Percentiles rank a stretch among this genome's conserved stretches.
phyloP scores from a whole-genome alignment of 306 rosid species.

The Gynostemma pentaphyllum region DNA sequence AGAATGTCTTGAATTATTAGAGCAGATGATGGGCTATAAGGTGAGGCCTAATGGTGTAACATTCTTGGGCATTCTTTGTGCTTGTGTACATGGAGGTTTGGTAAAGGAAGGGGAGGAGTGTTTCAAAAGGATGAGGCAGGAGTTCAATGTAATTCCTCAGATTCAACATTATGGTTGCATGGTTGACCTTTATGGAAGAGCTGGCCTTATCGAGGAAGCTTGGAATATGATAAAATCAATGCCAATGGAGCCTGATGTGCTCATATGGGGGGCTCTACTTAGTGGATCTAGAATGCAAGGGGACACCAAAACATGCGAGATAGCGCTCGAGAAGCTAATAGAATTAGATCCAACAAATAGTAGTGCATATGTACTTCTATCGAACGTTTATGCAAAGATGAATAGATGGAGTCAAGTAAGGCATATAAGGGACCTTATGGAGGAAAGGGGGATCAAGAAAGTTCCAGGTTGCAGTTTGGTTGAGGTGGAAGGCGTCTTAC shows the following conservation, averaged over 20 bases:
- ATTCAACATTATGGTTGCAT: too few species aligned
- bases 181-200: too few species aligned
- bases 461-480: too few species aligned
- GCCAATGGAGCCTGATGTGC: too few species aligned
- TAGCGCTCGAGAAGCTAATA: constrained; percentile 29
- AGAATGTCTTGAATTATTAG: constrained; percentile 35
- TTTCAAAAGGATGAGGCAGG: constrained; percentile 40
- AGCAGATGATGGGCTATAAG: constrained; percentile 26
- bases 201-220: too few species aligned
- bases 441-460: too few species aligned
- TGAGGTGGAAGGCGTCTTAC: too few species aligned
- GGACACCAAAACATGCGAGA: constrained; percentile 41
- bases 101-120: constrained; percentile 41
- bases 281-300: too few species aligned
- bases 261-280: too few species aligned
- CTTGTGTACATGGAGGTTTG: constrained; percentile 58
- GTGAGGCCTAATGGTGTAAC: constrained; percentile 52
- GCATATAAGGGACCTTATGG: constrained; percentile 35
- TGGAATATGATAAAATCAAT: too few species aligned
- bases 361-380: constrained; percentile 47
- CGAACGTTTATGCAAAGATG: constrained; percentile 46
- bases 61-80: constrained; percentile 50
- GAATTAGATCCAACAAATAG: constrained; percentile 54
- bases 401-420: constrained; percentile 35
- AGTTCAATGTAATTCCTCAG: too few species aligned